Conservation (phyloP, 116 monocot species). For the Phalaenopsis hybrid region DNA sequence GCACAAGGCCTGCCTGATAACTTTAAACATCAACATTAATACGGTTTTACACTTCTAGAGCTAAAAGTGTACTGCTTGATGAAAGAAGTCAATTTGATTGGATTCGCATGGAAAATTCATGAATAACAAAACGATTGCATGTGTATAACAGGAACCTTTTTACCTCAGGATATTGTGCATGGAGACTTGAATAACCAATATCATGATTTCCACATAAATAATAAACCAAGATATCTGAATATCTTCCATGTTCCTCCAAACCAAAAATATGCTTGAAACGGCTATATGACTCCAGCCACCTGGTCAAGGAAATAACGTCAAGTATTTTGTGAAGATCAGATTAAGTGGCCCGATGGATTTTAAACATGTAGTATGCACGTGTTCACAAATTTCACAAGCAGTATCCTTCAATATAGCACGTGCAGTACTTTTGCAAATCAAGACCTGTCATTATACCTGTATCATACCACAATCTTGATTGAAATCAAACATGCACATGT, state of each 20-base stretch:
- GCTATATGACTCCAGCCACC: conserved; percentile 73
- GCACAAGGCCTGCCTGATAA: neutral
- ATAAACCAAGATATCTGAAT: conserved; percentile 34
- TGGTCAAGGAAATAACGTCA: conserved; percentile 24
- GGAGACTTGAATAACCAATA: conserved; percentile 59
- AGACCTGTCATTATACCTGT: neutral
- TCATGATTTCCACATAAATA: conserved; percentile 95
- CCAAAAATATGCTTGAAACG: conserved; percentile 75
- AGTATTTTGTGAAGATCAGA: neutral
- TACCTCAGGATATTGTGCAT: conserved; percentile 61
- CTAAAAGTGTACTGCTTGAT: neutral
- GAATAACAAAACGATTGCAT: neutral
- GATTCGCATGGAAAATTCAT: neutral
- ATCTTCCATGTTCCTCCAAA: conserved; percentile 25
- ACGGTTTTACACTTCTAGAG: neutral
- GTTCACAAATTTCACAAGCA: neutral
- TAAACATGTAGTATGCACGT: neutral
- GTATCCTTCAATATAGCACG: neutral
- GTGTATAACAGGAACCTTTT: neutral
- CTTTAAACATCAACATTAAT: neutral
- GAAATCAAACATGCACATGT: too few species aligned
- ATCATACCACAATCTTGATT: neutral
- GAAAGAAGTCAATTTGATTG: neutral
- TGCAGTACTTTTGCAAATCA: neutral
- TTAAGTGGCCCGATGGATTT: neutral